Percentiles rank a stretch among this genome's conserved stretches.
phyloP scores from a whole-genome alignment of 106 monocot species.

The Dioscorea alata region DNA sequence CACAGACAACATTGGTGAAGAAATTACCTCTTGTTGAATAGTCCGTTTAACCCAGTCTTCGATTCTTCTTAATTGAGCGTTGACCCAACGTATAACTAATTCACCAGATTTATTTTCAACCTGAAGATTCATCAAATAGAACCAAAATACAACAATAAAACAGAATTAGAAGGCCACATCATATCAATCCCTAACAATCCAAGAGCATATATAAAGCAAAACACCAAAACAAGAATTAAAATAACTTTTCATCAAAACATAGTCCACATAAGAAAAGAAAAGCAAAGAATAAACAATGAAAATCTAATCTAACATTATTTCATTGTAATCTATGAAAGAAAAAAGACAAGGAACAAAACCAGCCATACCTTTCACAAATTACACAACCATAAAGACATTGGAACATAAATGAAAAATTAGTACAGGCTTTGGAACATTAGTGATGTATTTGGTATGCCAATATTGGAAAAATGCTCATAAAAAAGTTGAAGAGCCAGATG shows the following conservation, averaged over 20 bases:
- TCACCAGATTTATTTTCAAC: conserved; percentile 84
- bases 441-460: too few relatives aligned
- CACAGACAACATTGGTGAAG: too few relatives aligned
- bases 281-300: too few relatives aligned
- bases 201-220: background rate
- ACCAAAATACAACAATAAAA: background rate
- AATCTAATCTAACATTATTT: background rate
- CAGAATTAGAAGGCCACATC: too few relatives aligned
- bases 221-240: background rate
- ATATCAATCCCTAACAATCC: too few relatives aligned
- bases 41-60: conserved; percentile 80
- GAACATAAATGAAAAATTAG: too few relatives aligned
- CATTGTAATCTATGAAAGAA: background rate
- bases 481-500: too few relatives aligned
- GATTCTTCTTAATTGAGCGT: conserved; percentile 74
- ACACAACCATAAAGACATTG: too few relatives aligned
- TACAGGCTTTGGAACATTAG: too few relatives aligned
- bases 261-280: too few relatives aligned
- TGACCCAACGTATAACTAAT: conserved; percentile 88
- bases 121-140: conserved; percentile 22
- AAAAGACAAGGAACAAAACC: background rate
- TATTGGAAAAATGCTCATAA: too few relatives aligned
- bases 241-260: too few relatives aligned
- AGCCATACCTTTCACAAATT: background rate
- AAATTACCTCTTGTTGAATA: conserved; percentile 71